Evolutionary conservation across 116 monocot genomes (phyloP).

Genomic region (Trichopus zeylanicus): DNA sequence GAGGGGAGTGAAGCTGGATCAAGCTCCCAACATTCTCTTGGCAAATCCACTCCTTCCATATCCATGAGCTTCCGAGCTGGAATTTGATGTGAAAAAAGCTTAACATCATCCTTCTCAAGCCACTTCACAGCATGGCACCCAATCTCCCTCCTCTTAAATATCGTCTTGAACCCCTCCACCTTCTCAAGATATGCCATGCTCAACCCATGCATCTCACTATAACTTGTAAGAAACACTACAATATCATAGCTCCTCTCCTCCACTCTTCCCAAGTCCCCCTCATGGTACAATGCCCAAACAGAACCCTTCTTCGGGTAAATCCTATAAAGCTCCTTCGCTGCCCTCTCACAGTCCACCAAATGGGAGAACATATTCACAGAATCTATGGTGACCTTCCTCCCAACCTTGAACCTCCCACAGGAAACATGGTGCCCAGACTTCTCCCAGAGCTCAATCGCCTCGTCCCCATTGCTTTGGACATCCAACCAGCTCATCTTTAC

Average conservation of each 20-base stretch:
- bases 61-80: slow-evolving; percentile 53
- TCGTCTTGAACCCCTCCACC: slow-evolving; percentile 73
- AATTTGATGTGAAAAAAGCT: slow-evolving; percentile 81
- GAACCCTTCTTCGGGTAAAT: slow-evolving; percentile 85
- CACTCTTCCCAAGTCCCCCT: slow-evolving; percentile 9
- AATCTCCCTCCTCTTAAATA: slow-evolving; percentile 64
- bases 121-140: slow-evolving; percentile 71
- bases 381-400: slow-evolving; percentile 36
- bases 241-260: slow-evolving; percentile 55
- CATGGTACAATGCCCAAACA: slow-evolving; percentile 68
- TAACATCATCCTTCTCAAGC: slow-evolving; percentile 46
- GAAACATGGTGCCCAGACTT: slow-evolving; percentile 11
- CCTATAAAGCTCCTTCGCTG: slow-evolving; percentile 65
- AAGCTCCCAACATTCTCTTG: slow-evolving; percentile 84
- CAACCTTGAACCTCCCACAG: slow-evolving; percentile 18
- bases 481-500: slow-evolving; percentile 33
- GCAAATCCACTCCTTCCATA: slow-evolving; percentile 37
- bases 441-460: slow-evolving; percentile 8
- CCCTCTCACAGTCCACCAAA: slow-evolving; percentile 53
- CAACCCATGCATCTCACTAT: slow-evolving; percentile 63
- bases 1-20: slow-evolving; percentile 87
- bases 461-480: slow-evolving; percentile 9
- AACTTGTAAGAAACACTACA: slow-evolving; percentile 65
- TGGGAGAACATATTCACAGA: slow-evolving; percentile 85
- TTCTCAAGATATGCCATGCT: slow-evolving; percentile 84